Conservation (phyloP, 257 asterid species). For the Haberlea rhodopensis region DNA sequence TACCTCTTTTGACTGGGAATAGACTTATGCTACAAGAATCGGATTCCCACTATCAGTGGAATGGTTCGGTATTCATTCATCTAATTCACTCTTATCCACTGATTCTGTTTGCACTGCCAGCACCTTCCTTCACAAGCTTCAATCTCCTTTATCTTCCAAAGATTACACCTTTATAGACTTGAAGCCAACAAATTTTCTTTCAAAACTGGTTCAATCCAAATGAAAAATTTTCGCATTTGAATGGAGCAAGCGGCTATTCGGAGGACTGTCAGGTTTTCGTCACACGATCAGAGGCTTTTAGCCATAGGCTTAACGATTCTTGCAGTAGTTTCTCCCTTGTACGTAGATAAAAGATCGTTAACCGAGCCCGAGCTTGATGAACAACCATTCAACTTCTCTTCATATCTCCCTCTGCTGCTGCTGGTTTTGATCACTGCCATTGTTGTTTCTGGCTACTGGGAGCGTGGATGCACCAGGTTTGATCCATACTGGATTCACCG, state of each 20-base stretch:
- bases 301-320: slow-evolving; percentile 38
- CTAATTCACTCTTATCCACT: neutral
- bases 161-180: no score
- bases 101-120: neutral
- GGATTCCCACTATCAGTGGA: neutral
- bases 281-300: slow-evolving; percentile 35
- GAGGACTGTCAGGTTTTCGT: slow-evolving; percentile 24
- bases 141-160: neutral
- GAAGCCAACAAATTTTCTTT: no score
- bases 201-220: neutral
- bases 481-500: slow-evolving; percentile 53
- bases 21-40: neutral
- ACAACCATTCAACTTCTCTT: slow-evolving; percentile 24
- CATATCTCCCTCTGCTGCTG: slow-evolving; percentile 37
- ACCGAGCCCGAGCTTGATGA: slow-evolving; percentile 35
- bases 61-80: neutral
- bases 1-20: neutral
- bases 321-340: slow-evolving; percentile 47
- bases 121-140: neutral
- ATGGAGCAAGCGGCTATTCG: slow-evolving; percentile 10
- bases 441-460: slow-evolving; percentile 31
- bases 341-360: slow-evolving; percentile 31
- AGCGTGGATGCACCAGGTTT: slow-evolving; percentile 30
- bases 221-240: neutral
- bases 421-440: slow-evolving; percentile 36